Evolutionary conservation across 2,329 filamentous ascomycete species (phyloP), one percentile per base, ranked within the genome.

Genomic region (Neonectria ditissima): DNA sequence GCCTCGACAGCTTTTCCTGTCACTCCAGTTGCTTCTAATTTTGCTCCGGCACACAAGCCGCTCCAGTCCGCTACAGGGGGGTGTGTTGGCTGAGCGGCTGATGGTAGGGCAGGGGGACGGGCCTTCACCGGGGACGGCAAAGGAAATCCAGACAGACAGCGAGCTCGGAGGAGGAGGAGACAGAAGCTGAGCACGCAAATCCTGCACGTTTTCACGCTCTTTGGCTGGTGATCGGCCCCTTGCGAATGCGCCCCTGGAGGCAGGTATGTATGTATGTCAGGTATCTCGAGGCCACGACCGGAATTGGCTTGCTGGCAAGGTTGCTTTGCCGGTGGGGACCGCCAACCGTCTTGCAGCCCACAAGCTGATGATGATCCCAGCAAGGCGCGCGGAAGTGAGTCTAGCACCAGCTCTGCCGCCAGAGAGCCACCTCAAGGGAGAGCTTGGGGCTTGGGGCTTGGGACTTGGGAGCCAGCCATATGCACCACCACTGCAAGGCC

Each of bases 401-500:
- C 53, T 32, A 52, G 59, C 52, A 8, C 14, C 34, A 37, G 34
- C 34, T 37, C 16, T 37, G 14, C 34, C 34, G 13, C 32, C 39
- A 52, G 43, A 45, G 53, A 62, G 53, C 59, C 59, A 62, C 59
- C 39, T 50, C 39, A 10, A 16, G 53, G 53, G 41, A 55, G 43
- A 26, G 32, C 39, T 52, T 53, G 44, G 48, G 22, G 22, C 47
- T 47, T 39, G 59, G 55, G 55, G 32, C 39, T 52, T 53, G 44
- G 48, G 22, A 30, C 47, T 47, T 39, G 59, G 55, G 55, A 24
- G n/a, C n/a, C n/a, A 57, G 48, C 59, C 54, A 30, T n/a, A 57
- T 62, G 59, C 60, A 63, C 43, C 26, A 55, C 55, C 57, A 61
- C 64, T 58, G 61, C 52, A 65, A 63, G 62, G 53, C 59, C 50